A percentile compares a stretch with the other conserved stretches of the same genome.
phyloP scores from a whole-genome alignment of 2,329 filamentous ascomycete genomes.

The Samsoniella hepiali region DNA sequence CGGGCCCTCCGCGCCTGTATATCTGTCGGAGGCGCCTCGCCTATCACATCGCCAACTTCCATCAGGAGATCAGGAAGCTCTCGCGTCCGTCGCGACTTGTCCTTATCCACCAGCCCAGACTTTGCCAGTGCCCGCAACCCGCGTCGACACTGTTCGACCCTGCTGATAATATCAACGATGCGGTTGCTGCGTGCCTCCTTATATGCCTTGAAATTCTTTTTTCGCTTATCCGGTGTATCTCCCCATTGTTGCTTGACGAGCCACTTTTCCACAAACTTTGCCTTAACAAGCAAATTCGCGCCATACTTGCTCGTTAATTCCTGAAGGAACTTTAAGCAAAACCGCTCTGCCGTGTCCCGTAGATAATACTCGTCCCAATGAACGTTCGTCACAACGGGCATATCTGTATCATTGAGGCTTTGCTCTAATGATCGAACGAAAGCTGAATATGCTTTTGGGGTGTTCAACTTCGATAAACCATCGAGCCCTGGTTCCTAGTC shows the following conservation, averaged over 20 bases:
- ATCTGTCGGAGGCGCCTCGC: conserved; percentile 26
- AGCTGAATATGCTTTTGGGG: conserved; percentile 50
- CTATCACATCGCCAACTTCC: conserved; percentile 31
- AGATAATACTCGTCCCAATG: conserved; percentile 62
- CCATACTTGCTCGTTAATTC: conserved; percentile 60
- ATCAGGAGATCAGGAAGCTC: conserved; percentile 33
- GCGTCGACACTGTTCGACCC: conserved; percentile 45
- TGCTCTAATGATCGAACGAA: conserved; percentile 60
- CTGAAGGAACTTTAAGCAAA: conserved; percentile 55
- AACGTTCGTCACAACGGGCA: conserved; percentile 50
- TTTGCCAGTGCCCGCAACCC: conserved; percentile 52
- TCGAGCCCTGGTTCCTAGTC: conserved; percentile 31
- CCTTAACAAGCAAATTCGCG: conserved; percentile 55
- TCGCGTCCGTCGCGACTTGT: conserved; percentile 28
- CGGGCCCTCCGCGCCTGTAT: conserved; percentile 33
- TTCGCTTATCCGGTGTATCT: conserved; percentile 47
- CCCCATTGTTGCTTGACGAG: conserved; percentile 72
- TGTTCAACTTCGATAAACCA: conserved; percentile 47
- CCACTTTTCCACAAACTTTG: conserved; percentile 69
- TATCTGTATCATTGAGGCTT: conserved; percentile 47
- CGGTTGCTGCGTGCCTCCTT: conserved; percentile 48
- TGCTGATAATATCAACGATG: conserved; percentile 51
- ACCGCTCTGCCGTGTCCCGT: conserved; percentile 59
- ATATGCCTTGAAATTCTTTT: conserved; percentile 53
- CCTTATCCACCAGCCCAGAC: conserved; percentile 45